Conservation (phyloP, 805 yeast species). For the Saturnispora saitoi region DNA sequence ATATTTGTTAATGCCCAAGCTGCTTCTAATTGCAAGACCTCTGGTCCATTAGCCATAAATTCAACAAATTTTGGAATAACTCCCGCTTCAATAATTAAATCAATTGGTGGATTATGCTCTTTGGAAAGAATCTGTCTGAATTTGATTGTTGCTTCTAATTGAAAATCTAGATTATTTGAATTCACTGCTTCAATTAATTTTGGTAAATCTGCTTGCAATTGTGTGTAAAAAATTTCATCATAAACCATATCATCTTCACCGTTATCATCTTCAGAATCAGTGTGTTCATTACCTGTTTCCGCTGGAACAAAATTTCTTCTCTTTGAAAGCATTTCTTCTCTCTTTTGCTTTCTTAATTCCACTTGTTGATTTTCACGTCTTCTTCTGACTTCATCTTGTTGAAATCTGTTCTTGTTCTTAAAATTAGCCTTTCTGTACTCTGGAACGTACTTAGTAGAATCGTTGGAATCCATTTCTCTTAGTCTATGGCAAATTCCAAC, state of each 20-base stretch:
- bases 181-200: conserved; percentile 73
- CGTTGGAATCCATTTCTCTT: conserved; percentile 52
- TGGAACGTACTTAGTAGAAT: conserved; percentile 83
- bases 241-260: conserved; percentile 35
- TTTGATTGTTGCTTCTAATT: conserved; percentile 81
- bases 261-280: conserved; percentile 44
- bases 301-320: conserved; percentile 67
- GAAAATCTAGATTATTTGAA: conserved; percentile 68
- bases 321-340: conserved; percentile 91
- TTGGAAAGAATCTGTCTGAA: conserved; percentile 90
- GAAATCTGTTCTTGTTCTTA: conserved; percentile 89
- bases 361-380: conserved; percentile 97
- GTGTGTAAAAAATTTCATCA: conserved; percentile 33
- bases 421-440: conserved; percentile 95
- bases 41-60: conserved; percentile 74
- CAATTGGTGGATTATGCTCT: conserved; percentile 95
- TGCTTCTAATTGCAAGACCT: conserved; percentile 89
- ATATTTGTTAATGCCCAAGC: conserved; percentile 99
- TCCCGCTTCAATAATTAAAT: conserved; percentile 84
- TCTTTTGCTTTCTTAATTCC: conserved; percentile 89
- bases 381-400: conserved; percentile 93
- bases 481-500: not conserved
- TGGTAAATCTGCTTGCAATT: conserved; percentile 65
- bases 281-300: conserved; percentile 22
- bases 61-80: conserved; percentile 87